Evolutionary conservation across 129 eudicot genomes (phyloP), one percentile per base, ranked within the genome.

Genomic region (Glebionis coronaria): DNA sequence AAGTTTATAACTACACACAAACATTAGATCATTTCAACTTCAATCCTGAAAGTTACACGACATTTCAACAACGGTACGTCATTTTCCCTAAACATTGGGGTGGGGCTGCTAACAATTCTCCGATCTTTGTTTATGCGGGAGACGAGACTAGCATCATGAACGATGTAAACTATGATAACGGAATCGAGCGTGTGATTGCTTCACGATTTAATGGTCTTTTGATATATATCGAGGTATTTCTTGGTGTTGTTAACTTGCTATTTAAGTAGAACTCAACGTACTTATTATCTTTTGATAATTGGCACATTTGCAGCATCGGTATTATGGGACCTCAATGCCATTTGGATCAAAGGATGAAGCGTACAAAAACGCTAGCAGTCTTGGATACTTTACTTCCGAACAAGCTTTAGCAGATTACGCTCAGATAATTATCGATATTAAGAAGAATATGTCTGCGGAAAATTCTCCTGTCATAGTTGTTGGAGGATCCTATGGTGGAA

Each of bases 401-500:
- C 76, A 76, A 69, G 80, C 76, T 35, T 69, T 76, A 14, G 80
- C 82, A 0, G 80, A 81, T 69, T 81, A 73, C 14, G 85, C 81
- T 23, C 78, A 81, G 2, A 42, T 81, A 12, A 60, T 81, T 35
- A 11, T 57, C 16, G 78, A 81, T 51, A 35, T 81, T 19, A 81
- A 81, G 23, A 56, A 68, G 38, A 77, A 77, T 6, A 58, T 64
- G 20, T 69, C 77, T 0, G 82, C 86, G 18, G 65, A 56, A 46
- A 69, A 53, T 45, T 81, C 76, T n/a, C 85, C 85, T 0, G 69
- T 81, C 28, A 81, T 81, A 50, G 67, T 57, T 9, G 25, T 77
- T 44, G 85, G 85, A 13, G 82, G 65, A 20, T 81, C 82, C 1
- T 81, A 76, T 21, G 85, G 82, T 40, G 79, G 85, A 77, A 68